phyloP scores from a whole-genome alignment of 192 early-diverging fungal species.

The Umbelopsis vinacea region DNA sequence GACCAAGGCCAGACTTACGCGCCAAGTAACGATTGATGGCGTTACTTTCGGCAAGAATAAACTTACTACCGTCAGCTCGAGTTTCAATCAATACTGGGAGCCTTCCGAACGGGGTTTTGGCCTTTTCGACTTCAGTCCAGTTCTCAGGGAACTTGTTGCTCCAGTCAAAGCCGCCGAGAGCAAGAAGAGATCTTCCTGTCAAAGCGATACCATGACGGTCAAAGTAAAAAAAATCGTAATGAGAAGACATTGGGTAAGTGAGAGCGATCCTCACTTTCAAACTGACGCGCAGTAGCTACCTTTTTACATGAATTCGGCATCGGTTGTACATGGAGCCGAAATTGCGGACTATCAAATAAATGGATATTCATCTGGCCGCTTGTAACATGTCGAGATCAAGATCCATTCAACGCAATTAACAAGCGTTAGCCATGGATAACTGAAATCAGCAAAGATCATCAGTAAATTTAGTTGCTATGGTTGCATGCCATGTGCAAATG shows the following conservation, averaged over 20 bases:
- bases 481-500: too few relatives aligned
- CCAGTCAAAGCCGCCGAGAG: slow-evolving; percentile 11
- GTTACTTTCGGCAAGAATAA: slow-evolving; percentile 40
- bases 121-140: slow-evolving; percentile 45
- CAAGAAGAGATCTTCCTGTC: neutral
- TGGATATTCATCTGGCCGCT: too few relatives aligned
- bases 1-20: slow-evolving; percentile 7
- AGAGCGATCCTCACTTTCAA: too few relatives aligned
- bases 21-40: slow-evolving; percentile 52
- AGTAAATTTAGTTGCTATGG: too few relatives aligned
- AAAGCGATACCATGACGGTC: neutral
- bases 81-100: slow-evolving; percentile 49
- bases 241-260: neutral
- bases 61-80: slow-evolving; percentile 26
- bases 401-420: too few relatives aligned
- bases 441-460: too few relatives aligned
- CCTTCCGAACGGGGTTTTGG: slow-evolving; percentile 44
- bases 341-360: too few relatives aligned
- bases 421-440: too few relatives aligned
- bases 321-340: too few relatives aligned
- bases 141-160: neutral
- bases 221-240: slow-evolving; percentile 21
- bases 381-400: too few relatives aligned
- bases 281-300: too few relatives aligned
- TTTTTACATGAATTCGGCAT: too few relatives aligned